phyloP scores from a whole-genome alignment of 2,329 filamentous ascomycete species.

The Pezicula neosporulosa region DNA sequence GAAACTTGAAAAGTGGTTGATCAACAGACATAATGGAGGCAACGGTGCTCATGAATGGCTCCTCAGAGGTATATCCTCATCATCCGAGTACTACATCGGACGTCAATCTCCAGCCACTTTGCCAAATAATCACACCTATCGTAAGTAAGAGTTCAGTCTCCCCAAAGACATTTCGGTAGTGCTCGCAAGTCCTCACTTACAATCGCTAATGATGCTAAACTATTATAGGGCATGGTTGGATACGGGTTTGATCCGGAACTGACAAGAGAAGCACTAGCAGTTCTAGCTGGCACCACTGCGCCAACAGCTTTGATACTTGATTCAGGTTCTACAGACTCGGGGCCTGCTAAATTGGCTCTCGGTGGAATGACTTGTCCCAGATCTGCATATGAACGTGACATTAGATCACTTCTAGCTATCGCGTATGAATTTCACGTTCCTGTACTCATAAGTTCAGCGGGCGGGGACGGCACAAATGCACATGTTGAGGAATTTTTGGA shows the following conservation, averaged over 20 bases:
- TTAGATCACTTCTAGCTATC: slow-evolving; percentile 34
- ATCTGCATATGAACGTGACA: slow-evolving; percentile 38
- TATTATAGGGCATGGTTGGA: slow-evolving; percentile 39
- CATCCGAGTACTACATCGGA: neutral
- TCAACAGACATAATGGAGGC: too few relatives aligned
- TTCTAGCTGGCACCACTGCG: slow-evolving; percentile 20
- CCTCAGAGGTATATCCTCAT: too few relatives aligned
- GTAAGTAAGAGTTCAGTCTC: too few relatives aligned
- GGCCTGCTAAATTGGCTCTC: slow-evolving; percentile 38
- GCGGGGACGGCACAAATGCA: slow-evolving; percentile 43
- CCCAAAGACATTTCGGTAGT: too few relatives aligned
- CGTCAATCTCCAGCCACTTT: slow-evolving; percentile 16
- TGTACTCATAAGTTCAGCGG: slow-evolving; percentile 41
- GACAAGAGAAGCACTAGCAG: slow-evolving; percentile 8
- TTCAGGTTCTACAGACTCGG: slow-evolving; percentile 32
- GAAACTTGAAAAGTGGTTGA: too few relatives aligned
- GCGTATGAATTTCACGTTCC: slow-evolving; percentile 31
- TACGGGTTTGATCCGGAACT: slow-evolving; percentile 40
- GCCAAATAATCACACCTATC: slow-evolving; percentile 42
- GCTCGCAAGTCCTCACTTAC: too few relatives aligned
- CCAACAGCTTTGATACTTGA: slow-evolving; percentile 32
- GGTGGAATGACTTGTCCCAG: slow-evolving; percentile 37
- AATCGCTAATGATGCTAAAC: neutral
- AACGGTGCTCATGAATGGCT: too few relatives aligned
- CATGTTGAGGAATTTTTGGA: slow-evolving; percentile 38